Evolutionary conservation across 352 stramenopile genomes (phyloP), one percentile per base, ranked within the genome.

Genomic region (Phytophthora syringae): DNA sequence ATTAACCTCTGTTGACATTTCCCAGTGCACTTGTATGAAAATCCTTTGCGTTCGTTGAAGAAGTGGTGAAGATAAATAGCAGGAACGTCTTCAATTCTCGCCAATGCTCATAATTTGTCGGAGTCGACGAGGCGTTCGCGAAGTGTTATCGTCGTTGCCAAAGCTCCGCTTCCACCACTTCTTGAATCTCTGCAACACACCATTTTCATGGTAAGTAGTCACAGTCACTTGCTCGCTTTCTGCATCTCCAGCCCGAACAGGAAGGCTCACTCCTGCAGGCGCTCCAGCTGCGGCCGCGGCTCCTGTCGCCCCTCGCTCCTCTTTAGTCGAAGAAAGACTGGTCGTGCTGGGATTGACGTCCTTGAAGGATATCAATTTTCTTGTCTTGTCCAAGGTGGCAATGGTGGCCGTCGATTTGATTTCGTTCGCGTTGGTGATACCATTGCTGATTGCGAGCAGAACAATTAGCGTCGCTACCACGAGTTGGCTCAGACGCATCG

Each of bases 401-500:
- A 10, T 20, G 20, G 24, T n/a, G 11, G 32, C 34, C 32, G 39
- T 13, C 22, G 22, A 16, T 34, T 9, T 22, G 20, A 48, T 15
- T n/a, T 55, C 13, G 16, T 57, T 34, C 5, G n/a, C 43, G 32
- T 16, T 61, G 12, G 44, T 32, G 11, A 44, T 24, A 15, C 0
- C 12, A 20, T 52, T 10, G 24, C 12, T 18, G 21, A 12, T 37
- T 48, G 43, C 22, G 13, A 57, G 13, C 27, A 72, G 22, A 27
- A 28, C 25, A 2, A 62, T 40, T 4, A 58, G 5, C 5, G 51
- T 21, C 1, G 45, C 34, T 2, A 64, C 15, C 3, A 62, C 1
- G n/a, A 63, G 9, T 47, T 69, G 20, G 21, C 43, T 21, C 5
- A 50, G 15, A 34, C 36, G 52, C 60, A 69, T 63, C n/a, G n/a